Evolutionary conservation across 345 rosid genomes (phyloP).

Genomic region (Alliaria petiolata): DNA sequence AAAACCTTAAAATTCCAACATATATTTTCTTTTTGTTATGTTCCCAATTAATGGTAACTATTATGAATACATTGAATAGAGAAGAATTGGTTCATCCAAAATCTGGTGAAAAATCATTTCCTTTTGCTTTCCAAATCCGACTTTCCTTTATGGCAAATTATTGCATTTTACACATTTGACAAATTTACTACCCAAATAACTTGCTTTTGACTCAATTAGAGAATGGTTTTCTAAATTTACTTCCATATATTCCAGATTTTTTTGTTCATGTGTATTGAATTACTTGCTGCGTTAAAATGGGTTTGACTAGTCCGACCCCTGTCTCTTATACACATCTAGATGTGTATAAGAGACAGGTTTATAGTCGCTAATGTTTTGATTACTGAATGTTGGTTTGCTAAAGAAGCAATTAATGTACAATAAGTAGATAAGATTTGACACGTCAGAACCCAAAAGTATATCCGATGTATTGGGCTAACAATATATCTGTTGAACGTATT

Average conservation of each 20-base stretch:
- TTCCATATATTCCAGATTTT: background rate
- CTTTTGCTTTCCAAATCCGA: too few relatives aligned
- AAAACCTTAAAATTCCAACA: background rate
- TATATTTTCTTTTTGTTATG: background rate
- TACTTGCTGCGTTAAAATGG: background rate
- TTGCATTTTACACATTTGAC: background rate
- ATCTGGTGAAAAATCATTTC: background rate
- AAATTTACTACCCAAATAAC: background rate
- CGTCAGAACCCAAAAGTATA: background rate
- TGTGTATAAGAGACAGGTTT: too few relatives aligned
- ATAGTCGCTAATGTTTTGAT: background rate
- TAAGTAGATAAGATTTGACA: conserved; percentile 17
- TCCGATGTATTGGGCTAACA: background rate
- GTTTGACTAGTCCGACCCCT: background rate
- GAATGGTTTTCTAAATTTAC: background rate
- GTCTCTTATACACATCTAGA: too few relatives aligned
- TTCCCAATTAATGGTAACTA: background rate
- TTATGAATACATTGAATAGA: background rate
- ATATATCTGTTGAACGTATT: background rate
- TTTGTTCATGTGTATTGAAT: background rate
- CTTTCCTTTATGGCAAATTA: background rate
- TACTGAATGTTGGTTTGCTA: background rate
- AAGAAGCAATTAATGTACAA: conserved; percentile 13
- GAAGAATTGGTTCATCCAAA: background rate
- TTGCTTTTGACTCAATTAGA: background rate